Evolutionary conservation across 2,329 filamentous ascomycete species (phyloP).

Genomic region (Fusarium buharicum): DNA sequence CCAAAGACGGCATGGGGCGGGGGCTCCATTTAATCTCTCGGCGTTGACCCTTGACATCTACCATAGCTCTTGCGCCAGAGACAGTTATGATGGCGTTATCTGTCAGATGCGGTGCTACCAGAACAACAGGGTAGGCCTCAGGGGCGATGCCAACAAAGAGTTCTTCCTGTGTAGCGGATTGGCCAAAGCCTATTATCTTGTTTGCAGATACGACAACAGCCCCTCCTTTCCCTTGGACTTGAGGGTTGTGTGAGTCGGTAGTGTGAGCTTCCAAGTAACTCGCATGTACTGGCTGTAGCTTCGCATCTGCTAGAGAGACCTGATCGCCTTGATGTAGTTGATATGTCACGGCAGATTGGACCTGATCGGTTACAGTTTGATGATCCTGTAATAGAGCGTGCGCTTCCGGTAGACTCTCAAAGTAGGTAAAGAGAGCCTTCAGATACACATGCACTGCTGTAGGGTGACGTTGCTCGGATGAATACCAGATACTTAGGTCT

Average conservation of each 20-base stretch:
- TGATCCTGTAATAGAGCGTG: conserved; percentile 12
- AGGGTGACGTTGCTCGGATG: conserved; percentile 47
- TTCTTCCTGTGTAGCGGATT: conserved; percentile 53
- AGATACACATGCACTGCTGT: conserved; percentile 47
- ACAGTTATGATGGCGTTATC: conserved; percentile 45
- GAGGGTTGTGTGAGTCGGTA: conserved; percentile 38
- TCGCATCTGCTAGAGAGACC: not conserved
- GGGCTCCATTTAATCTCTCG: conserved; percentile 44
- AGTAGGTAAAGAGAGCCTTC: conserved; percentile 46
- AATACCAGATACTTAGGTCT: conserved; percentile 51
- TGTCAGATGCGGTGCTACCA: conserved; percentile 47
- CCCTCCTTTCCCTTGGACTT: conserved; percentile 39
- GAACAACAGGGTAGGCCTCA: conserved; percentile 50
- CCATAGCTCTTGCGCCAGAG: conserved; percentile 45
- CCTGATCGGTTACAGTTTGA: not conserved
- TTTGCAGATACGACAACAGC: conserved; percentile 51
- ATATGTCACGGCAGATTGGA: conserved; percentile 28
- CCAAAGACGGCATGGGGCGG: not conserved
- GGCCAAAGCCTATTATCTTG: conserved; percentile 50
- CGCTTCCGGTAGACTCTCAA: conserved; percentile 34
- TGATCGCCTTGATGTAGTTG: conserved; percentile 26
- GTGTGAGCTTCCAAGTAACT: conserved; percentile 40
- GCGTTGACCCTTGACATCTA: conserved; percentile 46
- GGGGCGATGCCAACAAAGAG: conserved; percentile 50
- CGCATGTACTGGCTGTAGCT: conserved; percentile 27